Base-by-base conservation (phyloP, 495 filamentous ascomycete genomes). In the Aspergillus coremiiformis region DNA sequence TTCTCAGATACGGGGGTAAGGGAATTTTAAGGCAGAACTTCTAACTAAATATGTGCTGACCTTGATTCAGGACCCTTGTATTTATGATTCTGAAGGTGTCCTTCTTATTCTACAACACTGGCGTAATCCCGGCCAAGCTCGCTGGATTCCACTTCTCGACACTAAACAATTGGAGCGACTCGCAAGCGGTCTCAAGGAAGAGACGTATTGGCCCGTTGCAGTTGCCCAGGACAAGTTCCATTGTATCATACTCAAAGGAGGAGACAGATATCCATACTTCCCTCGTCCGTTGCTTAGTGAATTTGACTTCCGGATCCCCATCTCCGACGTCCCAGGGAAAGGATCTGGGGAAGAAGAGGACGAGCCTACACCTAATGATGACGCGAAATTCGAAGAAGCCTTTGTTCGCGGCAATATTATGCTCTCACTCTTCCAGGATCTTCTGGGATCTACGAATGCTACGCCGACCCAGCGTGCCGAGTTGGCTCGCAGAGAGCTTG, bases 241-340 rank as follows among this genome's bases (percentile, higher is more conserved):
- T 72, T 97, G 94, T 69, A 96, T 97, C 68, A 97, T 98, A 58
- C 84, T 98, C 58, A 97, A 98, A 69, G 93, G 93, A 49, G 86
- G 84, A 11, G 94, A 98, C 60, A 78, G 85, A 62, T 82, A 96
- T 64, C 93, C 93, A 3, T 96, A 95, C 74, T 97, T 96, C 72
- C 93, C 93, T 0, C 84, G 89, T 5, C 90, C 93, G 0, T 71
- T 96, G 37, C 85, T 98, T 32, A 87, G 82, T 53, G 93, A 98
- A 67, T 97, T 97, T 61, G 89, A 92, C 35, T 95, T 98, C 72
- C 78, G 83, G 41, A 80, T 97, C 20, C 93, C 93, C 1, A 71
- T 95, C 35, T 81, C 83, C 5, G 80, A 78, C 2, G 69, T 71
- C 42, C 56, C 67, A 5, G 68, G 58, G 14, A 69, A 69, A 51